Evolutionary conservation across 192 early-diverging fungal genomes (phyloP).

Genomic region (Backusella liffmaniae): DNA sequence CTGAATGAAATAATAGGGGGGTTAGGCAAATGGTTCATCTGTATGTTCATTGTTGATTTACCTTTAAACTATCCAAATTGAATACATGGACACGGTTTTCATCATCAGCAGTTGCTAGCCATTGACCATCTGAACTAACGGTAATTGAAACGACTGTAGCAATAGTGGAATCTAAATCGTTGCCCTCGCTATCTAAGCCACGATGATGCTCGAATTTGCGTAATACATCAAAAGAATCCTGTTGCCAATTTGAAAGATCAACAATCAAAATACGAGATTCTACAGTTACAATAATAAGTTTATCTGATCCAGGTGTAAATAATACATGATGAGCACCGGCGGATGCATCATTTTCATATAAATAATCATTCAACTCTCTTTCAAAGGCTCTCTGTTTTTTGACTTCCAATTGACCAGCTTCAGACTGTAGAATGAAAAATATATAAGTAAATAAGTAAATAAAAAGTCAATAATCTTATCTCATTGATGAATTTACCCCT

Average conservation of each 20-base stretch:
- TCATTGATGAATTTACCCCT: conserved; percentile 35
- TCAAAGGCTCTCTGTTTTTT: conserved; percentile 48
- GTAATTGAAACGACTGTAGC: conserved; percentile 68
- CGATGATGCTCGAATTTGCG: conserved; percentile 69
- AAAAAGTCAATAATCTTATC: no score
- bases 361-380: conserved; percentile 19
- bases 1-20: conserved; percentile 36
- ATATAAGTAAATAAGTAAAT: conserved; percentile 3
- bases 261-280: conserved; percentile 77
- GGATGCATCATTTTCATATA: conserved; percentile 28
- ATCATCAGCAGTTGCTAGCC: conserved; percentile 79
- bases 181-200: conserved; percentile 38
- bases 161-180: conserved; percentile 31
- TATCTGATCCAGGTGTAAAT: conserved; percentile 79
- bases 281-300: conserved; percentile 72
- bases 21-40: background rate
- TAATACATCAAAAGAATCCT: conserved; percentile 58
- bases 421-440: conserved; percentile 10
- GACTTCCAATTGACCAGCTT: conserved; percentile 42
- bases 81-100: conserved; percentile 72
- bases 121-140: conserved; percentile 76
- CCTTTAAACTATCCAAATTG: conserved; percentile 68
- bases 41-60: conserved; percentile 28
- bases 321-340: conserved; percentile 64
- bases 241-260: conserved; percentile 66